These are phyloP conservation scores for Serendipita sp. DNA, from an alignment of 768 basidiomycete species.

Conservation along the genomic window DNA sequence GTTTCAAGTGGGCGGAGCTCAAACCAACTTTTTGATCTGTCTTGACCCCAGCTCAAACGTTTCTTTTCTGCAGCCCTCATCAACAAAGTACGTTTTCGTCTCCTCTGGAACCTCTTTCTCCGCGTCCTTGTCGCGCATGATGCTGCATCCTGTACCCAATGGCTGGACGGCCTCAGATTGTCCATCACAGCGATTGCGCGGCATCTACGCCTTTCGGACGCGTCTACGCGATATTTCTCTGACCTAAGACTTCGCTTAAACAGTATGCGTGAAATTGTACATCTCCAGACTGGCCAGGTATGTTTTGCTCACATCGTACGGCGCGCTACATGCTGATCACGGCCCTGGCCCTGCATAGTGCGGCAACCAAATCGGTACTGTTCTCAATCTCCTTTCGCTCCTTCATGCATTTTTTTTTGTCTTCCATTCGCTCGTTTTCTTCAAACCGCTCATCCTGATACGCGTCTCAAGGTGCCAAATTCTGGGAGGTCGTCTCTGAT, in stretches of 20 bases:
- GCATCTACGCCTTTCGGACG: background rate
- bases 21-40: background rate
- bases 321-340: background rate
- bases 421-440: constrained; percentile 10
- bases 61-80: background rate
- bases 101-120: background rate
- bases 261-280: constrained; percentile 99
- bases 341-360: constrained; percentile 32
- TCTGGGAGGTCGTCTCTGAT: constrained; percentile 97
- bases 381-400: constrained; percentile 8
- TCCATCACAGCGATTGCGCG: constrained; percentile 2
- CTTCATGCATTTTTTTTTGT: background rate
- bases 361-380: constrained; percentile 96
- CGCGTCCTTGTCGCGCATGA: background rate
- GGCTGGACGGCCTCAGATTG: background rate
- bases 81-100: background rate
- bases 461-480: constrained; percentile 55
- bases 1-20: background rate
- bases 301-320: constrained; percentile 14
- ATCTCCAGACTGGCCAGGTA: constrained; percentile 98
- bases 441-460: constrained; percentile 14
- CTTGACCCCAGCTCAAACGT: background rate
- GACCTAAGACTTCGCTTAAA: constrained; percentile 13
- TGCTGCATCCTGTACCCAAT: background rate
- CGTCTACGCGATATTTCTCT: background rate